These are phyloP conservation scores for Henckelia pumila DNA, from an alignment of 257 asterid genomes.

Conservation along the genomic window DNA sequence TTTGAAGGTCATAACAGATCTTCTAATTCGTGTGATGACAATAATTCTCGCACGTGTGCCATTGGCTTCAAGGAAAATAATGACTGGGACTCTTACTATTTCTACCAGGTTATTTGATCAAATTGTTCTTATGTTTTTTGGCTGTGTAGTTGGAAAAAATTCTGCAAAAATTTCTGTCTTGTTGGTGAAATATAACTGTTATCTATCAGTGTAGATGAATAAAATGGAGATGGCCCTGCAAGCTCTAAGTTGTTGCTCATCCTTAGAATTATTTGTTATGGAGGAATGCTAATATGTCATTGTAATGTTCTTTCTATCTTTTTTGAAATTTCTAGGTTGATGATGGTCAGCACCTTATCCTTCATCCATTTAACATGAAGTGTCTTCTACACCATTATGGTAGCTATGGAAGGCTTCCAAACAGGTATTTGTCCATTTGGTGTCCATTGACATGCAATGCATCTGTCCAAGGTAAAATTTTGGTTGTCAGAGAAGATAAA, in stretches of 20 bases:
- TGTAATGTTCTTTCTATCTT: constrained; percentile 19
- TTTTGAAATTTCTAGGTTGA: constrained; percentile 53
- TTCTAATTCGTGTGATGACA: constrained; percentile 41
- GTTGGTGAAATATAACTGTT: constrained; percentile 12
- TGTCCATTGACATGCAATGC: background rate
- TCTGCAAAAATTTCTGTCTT: constrained; percentile 8
- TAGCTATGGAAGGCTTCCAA: constrained; percentile 69
- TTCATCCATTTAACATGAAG: constrained; percentile 86
- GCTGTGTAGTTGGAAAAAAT: constrained; percentile 12
- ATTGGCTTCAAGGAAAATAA: constrained; percentile 37
- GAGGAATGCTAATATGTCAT: constrained; percentile 2
- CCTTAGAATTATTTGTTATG: constrained; percentile 10
- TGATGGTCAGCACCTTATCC: constrained; percentile 90
- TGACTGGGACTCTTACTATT: constrained; percentile 58
- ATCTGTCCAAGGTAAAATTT: background rate
- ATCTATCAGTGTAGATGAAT: background rate
- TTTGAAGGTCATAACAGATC: constrained; percentile 38
- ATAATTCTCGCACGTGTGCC: constrained; percentile 22
- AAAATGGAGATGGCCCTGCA: background rate
- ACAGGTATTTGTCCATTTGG: constrained; percentile 45
- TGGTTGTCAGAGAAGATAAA: background rate
- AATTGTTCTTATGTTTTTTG: background rate
- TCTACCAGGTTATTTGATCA: constrained; percentile 71
- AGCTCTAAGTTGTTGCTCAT: background rate
- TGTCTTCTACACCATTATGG: constrained; percentile 91